Base-by-base conservation (phyloP, 1,139 yeast species). In the Pneumocystis carinii region DNA sequence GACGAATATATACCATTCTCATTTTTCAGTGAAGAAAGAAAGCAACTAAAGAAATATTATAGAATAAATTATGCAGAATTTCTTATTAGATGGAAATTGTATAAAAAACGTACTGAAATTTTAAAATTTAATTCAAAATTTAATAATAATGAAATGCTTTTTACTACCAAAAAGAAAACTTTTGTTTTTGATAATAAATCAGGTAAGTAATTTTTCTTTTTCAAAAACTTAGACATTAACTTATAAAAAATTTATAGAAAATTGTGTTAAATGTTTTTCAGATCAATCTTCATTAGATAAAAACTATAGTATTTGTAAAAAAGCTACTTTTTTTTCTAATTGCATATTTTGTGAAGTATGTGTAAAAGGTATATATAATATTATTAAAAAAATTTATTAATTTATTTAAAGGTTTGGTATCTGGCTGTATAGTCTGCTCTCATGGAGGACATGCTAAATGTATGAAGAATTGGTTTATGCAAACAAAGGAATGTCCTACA, bases 71-170 rank as follows among this genome's bases (percentile, higher is more conserved):
- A 90, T 72, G 92, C 97, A 0, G 82, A 85, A n/a, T 79, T 90
- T 72, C 75, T 90, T 32, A 88, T 81, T 69, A 74, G 80, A 56
- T 90, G 97, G 97, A 94, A 92, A 0, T 77, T 90, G 37, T 88
- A 90, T 0, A 79, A 87, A 24, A 83, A 85, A 68, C 75, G 96
- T 53, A 81, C 87, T 41, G 92, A 90, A 70, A 81, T 90, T 6
- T 73, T 89, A 64, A 90, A 90, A 72, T 85, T 86, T 70, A 87
- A 87, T 81, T 48, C 32, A 48, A 29, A 24, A 24, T 48, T 17
- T 5, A 24, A 48, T 24, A 48, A 12, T 48, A 24, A 48, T 48
- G 12, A 48, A 48, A 48, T 8, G 27, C 14, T 3, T 48, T 48
- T 19, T 48, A 48, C 15, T 48, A 24, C 12, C 14, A 19, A 10